Percentiles rank a stretch among this genome's conserved stretches.
Evolutionary conservation across 768 basidiomycete species (phyloP).

Genomic region (Trametes coccinea): DNA sequence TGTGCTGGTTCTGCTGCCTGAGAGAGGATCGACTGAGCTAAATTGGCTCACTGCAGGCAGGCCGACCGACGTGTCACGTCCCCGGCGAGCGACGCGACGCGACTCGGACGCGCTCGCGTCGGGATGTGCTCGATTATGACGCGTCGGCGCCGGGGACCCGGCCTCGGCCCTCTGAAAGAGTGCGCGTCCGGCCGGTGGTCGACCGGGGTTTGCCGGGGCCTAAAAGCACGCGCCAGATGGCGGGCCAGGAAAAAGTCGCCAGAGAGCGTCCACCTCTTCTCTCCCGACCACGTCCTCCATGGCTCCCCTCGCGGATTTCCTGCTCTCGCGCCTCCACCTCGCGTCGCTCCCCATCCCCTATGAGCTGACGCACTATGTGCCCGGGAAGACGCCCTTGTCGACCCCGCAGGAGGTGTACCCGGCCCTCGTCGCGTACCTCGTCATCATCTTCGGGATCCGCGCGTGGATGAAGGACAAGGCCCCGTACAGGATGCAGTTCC

Average conservation of each 20-base stretch:
- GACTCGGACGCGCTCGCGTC: not conserved
- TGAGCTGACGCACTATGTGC: slow-evolving; percentile 63
- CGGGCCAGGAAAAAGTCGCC: slow-evolving; percentile 23
- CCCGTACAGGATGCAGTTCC: slow-evolving; percentile 72
- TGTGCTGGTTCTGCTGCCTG: not conserved
- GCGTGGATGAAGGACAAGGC: slow-evolving; percentile 79
- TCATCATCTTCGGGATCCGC: slow-evolving; percentile 82
- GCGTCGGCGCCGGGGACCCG: slow-evolving; percentile 6
- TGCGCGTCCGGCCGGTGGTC: slow-evolving; percentile 1
- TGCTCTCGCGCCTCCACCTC: slow-evolving; percentile 56
- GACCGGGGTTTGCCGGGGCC: slow-evolving; percentile 18
- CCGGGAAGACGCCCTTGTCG: slow-evolving; percentile 77
- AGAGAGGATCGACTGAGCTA: not conserved
- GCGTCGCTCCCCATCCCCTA: slow-evolving; percentile 49
- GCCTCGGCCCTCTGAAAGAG: not conserved
- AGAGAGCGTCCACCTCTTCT: slow-evolving; percentile 13
- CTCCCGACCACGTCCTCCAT: slow-evolving; percentile 41
- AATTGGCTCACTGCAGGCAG: too few relatives aligned
- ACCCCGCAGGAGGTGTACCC: slow-evolving; percentile 69
- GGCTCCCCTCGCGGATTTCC: slow-evolving; percentile 73
- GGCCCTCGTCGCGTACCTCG: slow-evolving; percentile 79
- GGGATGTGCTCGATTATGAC: not conserved
- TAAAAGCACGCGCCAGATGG: slow-evolving; percentile 29
- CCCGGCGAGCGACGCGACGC: not conserved
- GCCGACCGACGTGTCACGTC: too few relatives aligned